Evolutionary conservation across 306 rosid species (phyloP), one percentile per base, ranked within the genome.

Genomic region (Quercus cerris): DNA sequence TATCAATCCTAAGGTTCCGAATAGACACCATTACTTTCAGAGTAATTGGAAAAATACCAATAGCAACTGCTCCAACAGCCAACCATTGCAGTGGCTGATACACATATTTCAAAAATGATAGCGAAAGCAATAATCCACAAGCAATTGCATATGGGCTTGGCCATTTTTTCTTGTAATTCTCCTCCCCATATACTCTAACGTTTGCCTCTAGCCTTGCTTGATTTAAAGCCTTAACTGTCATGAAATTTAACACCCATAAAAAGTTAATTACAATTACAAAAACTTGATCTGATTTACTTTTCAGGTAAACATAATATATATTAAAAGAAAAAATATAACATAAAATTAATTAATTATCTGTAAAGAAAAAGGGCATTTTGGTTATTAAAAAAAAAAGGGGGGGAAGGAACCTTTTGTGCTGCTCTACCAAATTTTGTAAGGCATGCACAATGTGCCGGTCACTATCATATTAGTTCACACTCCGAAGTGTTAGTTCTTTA

Each of bases 201-300:
- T 88, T 90, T 6, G 99, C 99, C 81, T 96, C 98, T 14, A 96
- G 18, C 61, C 98, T 85, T 51, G 88, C 97, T 81, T 90, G 87
- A 66, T 96, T 93, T 54, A 96, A 73, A 44, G 93, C 93, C 85
- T 93, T 93, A 3, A 86, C 99, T 96, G 99, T 80, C 86, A 78
- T 70, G 15, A 12, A 49, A 41, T 41, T 49, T 3, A 49, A 49
- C 54, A 49, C 17, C 17, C 54, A 11, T 49, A 49, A 49, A 49
- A 41, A 8, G 46, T 41, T 41, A 8, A 13, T 49, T 49, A 49
- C 54, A 49, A 12, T 49, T 11, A 49, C 17, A 49, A 49, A 11
- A 49, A 49, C 4, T 49, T 10, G 3, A 49, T 49, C 54, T 49
- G 54, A 49, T 49, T 12, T 49, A 0, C 0, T 49, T 49, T 49